Conservation (phyloP, 352 stramenopile species). For the Pythium insidiosum region DNA sequence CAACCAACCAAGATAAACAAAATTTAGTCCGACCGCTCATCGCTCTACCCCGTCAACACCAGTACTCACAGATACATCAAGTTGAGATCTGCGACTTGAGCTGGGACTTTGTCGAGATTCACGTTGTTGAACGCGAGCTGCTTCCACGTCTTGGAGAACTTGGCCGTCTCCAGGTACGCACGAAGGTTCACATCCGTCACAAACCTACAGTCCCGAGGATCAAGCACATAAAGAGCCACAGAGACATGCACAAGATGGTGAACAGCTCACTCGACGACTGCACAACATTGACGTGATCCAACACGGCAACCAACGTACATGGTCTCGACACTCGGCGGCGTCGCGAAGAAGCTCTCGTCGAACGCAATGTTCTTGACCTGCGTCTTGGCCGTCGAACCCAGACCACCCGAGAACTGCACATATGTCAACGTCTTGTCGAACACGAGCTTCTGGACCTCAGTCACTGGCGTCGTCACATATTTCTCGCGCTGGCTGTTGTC, state of each 20-base stretch:
- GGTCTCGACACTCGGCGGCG: conserved; percentile 11
- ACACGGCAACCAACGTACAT: conserved; percentile 9
- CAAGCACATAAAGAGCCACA: conserved; percentile 13
- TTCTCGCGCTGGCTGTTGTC: conserved; percentile 14
- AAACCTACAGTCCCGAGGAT: conserved; percentile 23
- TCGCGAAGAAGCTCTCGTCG: conserved; percentile 49
- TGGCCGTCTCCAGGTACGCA: not conserved
- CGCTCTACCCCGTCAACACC: too few relatives aligned
- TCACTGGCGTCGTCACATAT: conserved; percentile 34
- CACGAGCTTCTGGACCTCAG: conserved; percentile 28
- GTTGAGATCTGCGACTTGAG: conserved; percentile 24
- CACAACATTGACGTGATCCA: too few relatives aligned
- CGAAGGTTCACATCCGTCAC: conserved; percentile 21
- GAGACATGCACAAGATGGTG: not conserved
- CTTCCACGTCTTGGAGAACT: conserved; percentile 9
- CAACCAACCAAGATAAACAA: too few relatives aligned
- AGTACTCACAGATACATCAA: conserved; percentile 16
- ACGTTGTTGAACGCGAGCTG: conserved; percentile 32
- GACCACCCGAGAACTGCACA: conserved; percentile 11
- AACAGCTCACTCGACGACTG: not conserved
- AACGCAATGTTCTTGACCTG: conserved; percentile 36
- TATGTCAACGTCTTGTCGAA: conserved; percentile 21
- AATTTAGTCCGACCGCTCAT: too few relatives aligned
- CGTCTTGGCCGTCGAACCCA: conserved; percentile 26
- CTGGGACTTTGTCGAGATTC: conserved; percentile 36